A percentile compares a stretch with the other conserved stretches of the same genome.
Conservation (phyloP, 345 rosid genomes). For the Melaleuca alternifolia region DNA sequence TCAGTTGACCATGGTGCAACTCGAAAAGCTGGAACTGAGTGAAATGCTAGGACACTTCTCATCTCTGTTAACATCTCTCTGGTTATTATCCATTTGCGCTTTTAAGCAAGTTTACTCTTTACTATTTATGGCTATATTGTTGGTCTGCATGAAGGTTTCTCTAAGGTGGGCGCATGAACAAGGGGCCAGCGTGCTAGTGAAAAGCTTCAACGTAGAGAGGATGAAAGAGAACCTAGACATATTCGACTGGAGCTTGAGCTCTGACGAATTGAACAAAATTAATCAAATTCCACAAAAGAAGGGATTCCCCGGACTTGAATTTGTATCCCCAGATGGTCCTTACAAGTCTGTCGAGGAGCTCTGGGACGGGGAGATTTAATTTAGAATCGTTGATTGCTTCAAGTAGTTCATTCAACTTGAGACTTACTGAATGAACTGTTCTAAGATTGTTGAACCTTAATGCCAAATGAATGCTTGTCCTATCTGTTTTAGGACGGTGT, state of each 20-base stretch:
- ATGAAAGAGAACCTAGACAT: constrained; percentile 13
- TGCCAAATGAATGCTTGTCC: background rate
- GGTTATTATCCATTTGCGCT: background rate
- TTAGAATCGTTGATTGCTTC: background rate
- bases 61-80: background rate
- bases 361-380: constrained; percentile 19
- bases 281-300: constrained; percentile 8
- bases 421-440: background rate
- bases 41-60: background rate
- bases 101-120: background rate
- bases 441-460: background rate
- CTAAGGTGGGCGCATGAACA: constrained; percentile 27
- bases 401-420: background rate
- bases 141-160: background rate
- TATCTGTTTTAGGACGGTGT: background rate
- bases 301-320: background rate
- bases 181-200: constrained; percentile 11
- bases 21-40: background rate
- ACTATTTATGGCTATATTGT: background rate
- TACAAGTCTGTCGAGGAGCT: background rate
- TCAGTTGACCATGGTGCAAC: background rate
- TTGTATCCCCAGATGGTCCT: constrained; percentile 6
- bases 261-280: constrained; percentile 8
- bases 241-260: constrained; percentile 16
- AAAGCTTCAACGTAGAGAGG: constrained; percentile 19